Evolutionary conservation across 495 filamentous ascomycete species (phyloP), one percentile per base, ranked within the genome.

Genomic region (Parmelia sp.): DNA sequence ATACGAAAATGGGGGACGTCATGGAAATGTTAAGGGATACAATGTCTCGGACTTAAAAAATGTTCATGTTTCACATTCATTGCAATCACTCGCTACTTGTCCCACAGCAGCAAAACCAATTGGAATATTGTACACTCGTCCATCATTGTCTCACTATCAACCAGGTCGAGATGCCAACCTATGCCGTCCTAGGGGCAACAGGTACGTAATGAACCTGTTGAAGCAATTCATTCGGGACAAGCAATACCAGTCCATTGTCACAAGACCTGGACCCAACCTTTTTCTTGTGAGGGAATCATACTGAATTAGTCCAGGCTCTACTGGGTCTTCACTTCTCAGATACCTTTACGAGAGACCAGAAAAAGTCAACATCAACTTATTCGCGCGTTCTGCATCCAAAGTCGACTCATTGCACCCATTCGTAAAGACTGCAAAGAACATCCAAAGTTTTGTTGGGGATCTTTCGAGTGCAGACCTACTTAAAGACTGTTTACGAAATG

Each of bases 311-410:
- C 29, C 17, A 55, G 58, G 58, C 39, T 60, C 58, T 3, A 60
- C 58, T 23, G 58, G 58, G 8, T 60, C 58, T 4, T 60, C 58
- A 21, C 58, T 60, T n/a, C 58, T 60, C 58, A 60, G 39, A 60
- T 60, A 60, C 47, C 58, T 60, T 4, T 39, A 60, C 12, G 37
- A 60, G 45, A 60, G 58, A 60, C 14, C 39, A 15, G 58, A 4
- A 12, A 33, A 33, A 21, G 29, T 55, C 51, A 55, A 58, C 17
- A 64, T 64, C 27, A 57, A 64, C 39, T 23, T 56, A 15, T 64
- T 58, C 7, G 62, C 51, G 21, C 62, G 62, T n/a, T 64, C 62
- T n/a, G 27, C 47, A 31, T 31, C 62, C 31, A 64, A 64, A 35
- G 31, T 64, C 47, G 33, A 57, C 11, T 57, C 49, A 19, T 29